Conservation (phyloP, 169 alveolate genomes). For the Perkinsus chesapeaki region DNA sequence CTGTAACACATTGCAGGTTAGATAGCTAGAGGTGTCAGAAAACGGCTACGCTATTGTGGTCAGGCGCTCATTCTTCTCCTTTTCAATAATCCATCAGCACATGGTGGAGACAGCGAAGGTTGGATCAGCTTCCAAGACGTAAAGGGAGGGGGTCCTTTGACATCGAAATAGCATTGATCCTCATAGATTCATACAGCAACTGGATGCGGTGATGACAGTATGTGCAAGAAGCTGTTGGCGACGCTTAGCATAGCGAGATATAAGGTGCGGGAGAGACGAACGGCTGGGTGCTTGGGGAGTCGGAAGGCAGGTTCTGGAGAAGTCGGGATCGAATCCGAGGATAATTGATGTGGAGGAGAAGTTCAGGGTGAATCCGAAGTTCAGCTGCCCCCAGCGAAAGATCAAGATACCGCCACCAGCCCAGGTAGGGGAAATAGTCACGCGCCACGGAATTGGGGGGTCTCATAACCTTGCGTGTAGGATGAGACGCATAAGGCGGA, state of each 20-base stretch:
- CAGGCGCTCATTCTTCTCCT: constrained; percentile 58
- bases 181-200: not conserved
- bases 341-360: not conserved
- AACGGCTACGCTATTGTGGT: not conserved
- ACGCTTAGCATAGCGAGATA: constrained; percentile 29
- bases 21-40: not conserved
- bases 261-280: constrained; percentile 21
- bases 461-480: too few relatives aligned
- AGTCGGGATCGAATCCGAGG: constrained; percentile 8
- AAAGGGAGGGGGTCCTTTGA: not conserved
- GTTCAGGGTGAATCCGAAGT: constrained; percentile 11
- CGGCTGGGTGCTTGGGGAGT: not conserved
- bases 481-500: constrained; percentile 42
- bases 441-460: not conserved
- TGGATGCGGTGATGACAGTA: not conserved
- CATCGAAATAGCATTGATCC: not conserved
- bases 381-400: constrained; percentile 46
- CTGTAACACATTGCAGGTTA: constrained; percentile 33
- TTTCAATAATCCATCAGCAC: constrained; percentile 36
- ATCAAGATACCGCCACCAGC: constrained; percentile 43
- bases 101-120: not conserved
- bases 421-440: not conserved
- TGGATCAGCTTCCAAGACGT: not conserved
- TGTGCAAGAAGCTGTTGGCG: constrained; percentile 35
- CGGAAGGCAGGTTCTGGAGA: not conserved